Percentiles rank a stretch among this genome's conserved stretches.
These are phyloP conservation scores for Arabidopsis suecica DNA, from an alignment of 345 rosid species.

Conservation along the genomic window DNA sequence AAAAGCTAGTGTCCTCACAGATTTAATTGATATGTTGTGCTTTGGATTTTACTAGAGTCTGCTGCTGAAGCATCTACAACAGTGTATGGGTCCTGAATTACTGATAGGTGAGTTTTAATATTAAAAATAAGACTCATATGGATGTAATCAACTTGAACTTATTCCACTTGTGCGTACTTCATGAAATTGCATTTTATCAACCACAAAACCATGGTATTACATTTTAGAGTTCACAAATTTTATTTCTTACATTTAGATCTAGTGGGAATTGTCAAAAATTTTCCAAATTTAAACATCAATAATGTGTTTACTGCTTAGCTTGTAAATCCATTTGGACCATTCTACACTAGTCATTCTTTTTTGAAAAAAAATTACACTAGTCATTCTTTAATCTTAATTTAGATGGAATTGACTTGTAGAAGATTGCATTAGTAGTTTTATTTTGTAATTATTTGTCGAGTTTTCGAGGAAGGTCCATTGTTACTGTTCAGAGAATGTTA, in stretches of 20 bases:
- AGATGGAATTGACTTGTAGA: background rate
- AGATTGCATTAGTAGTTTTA: background rate
- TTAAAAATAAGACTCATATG: background rate
- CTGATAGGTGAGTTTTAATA: background rate
- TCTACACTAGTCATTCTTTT: background rate
- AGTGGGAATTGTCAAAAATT: background rate
- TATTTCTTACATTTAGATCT: background rate
- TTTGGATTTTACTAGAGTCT: background rate
- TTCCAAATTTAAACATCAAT: background rate
- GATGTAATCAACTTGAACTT: background rate
- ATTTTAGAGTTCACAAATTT: background rate
- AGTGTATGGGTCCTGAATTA: background rate
- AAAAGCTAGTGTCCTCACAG: background rate
- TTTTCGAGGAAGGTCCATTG: conserved; percentile 4
- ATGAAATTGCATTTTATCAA: background rate
- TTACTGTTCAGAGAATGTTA: background rate
- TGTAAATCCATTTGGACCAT: background rate
- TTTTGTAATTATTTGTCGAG: background rate
- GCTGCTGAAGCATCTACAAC: too few species aligned
- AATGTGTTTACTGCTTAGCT: background rate
- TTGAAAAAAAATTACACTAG: too few species aligned
- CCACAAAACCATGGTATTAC: background rate
- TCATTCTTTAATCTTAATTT: background rate
- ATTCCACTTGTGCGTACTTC: background rate
- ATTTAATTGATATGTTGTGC: background rate